Conservation (phyloP, 78 protist genomes). For the Dictyostelium discoideum region dicty_2.7 NC_007089.4:4899001-4899500, state of each 20-base stretch:
- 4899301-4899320: neutral
- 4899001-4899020: conserved; percentile 63
- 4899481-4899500: conserved; percentile 78
- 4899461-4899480: conserved; percentile 53
- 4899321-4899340: neutral
- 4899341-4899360: neutral
- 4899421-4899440: conserved; percentile 68
- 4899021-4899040: conserved; percentile 43
- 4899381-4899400: conserved; percentile 21
- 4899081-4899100: conserved; percentile 76
- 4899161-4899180: conserved; percentile 50
- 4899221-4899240: conserved; percentile 10
- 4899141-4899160: conserved; percentile 37
- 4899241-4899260: too few species aligned
- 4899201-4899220: conserved; percentile 39
- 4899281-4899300: neutral
- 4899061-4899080: conserved; percentile 74
- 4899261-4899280: too few species aligned
- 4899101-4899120: conserved; percentile 33
- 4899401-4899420: conserved; percentile 58
- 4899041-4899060: conserved; percentile 46
- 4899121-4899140: conserved; percentile 26
- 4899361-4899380: neutral
- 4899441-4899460: conserved; percentile 67
- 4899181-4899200: conserved; percentile 38